A percentile compares a stretch with the other conserved stretches of the same genome.
Conservation (phyloP, 805 yeast genomes). For the Monosporozyma yasuniensis region DNA sequence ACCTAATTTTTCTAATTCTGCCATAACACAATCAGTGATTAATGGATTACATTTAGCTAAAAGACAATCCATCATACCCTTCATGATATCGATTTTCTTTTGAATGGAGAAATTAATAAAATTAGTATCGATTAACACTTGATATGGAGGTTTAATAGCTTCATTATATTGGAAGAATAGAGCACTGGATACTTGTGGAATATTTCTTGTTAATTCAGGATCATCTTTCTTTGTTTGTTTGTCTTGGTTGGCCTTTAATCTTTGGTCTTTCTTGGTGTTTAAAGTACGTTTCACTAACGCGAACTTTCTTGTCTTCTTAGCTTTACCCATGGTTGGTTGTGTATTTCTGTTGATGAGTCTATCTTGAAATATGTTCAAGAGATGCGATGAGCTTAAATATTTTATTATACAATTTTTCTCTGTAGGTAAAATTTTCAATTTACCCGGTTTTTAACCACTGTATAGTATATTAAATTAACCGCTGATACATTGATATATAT, state of each 20-base stretch:
- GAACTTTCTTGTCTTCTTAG: conserved; percentile 93
- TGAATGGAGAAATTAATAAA: conserved; percentile 94
- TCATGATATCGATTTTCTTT: conserved; percentile 87
- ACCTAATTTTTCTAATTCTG: conserved; percentile 93
- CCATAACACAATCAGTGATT: conserved; percentile 95
- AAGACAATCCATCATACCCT: conserved; percentile 93
- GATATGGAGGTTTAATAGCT: conserved; percentile 97
- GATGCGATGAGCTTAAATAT: neutral
- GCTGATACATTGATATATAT: no score
- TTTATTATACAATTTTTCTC: neutral
- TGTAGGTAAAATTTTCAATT: neutral
- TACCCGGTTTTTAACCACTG: neutral
- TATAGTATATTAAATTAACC: no score
- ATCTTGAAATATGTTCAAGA: no score
- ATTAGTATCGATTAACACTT: conserved; percentile 90
- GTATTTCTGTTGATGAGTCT: no score
- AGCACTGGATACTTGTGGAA: conserved; percentile 94
- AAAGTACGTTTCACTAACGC: conserved; percentile 84
- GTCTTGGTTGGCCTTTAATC: conserved; percentile 38
- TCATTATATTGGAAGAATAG: conserved; percentile 89
- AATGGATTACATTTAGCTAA: conserved; percentile 93
- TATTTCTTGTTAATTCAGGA: conserved; percentile 62
- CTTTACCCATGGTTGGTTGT: conserved; percentile 78
- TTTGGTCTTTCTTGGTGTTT: conserved; percentile 56
- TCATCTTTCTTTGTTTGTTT: conserved; percentile 44